Evolutionary conservation across 768 basidiomycete species (phyloP).

Genomic region (Tephrocybe sp.): DNA sequence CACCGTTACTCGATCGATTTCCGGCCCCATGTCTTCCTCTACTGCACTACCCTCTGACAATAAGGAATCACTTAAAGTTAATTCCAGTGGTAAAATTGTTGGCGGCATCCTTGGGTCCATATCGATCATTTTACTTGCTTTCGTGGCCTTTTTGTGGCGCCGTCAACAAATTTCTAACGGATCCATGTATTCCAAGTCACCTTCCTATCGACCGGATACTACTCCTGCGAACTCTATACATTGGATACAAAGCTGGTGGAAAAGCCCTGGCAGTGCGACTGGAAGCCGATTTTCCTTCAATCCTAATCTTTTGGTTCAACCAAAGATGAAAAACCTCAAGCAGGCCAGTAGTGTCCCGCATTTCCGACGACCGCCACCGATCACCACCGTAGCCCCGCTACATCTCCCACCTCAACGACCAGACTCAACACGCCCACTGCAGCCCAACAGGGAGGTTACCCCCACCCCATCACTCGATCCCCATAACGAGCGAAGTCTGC

Average conservation of each 20-base stretch:
- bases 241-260: conserved; percentile 7
- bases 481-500: conserved; percentile 12
- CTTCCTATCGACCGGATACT: background rate
- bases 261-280: background rate
- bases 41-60: background rate
- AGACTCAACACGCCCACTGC: conserved; percentile 10
- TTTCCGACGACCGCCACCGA: conserved; percentile 14
- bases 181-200: background rate
- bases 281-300: conserved; percentile 25
- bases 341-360: background rate
- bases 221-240: background rate
- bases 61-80: background rate
- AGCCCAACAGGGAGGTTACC: conserved; percentile 13
- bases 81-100: conserved; percentile 21
- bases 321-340: conserved; percentile 8
- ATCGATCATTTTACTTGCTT: conserved; percentile 22
- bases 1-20: background rate
- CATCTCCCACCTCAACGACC: conserved; percentile 13
- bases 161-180: conserved; percentile 18
- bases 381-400: conserved; percentile 16
- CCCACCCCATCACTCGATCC: conserved; percentile 12
- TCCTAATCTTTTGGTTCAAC: conserved; percentile 26
- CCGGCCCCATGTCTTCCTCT: background rate
- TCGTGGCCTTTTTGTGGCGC: conserved; percentile 21
- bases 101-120: conserved; percentile 29